A percentile compares a stretch with the other conserved stretches of the same genome.
Evolutionary conservation across 176 grass and related monocot genomes (phyloP).

Genomic region (Oryza meyeriana): DNA sequence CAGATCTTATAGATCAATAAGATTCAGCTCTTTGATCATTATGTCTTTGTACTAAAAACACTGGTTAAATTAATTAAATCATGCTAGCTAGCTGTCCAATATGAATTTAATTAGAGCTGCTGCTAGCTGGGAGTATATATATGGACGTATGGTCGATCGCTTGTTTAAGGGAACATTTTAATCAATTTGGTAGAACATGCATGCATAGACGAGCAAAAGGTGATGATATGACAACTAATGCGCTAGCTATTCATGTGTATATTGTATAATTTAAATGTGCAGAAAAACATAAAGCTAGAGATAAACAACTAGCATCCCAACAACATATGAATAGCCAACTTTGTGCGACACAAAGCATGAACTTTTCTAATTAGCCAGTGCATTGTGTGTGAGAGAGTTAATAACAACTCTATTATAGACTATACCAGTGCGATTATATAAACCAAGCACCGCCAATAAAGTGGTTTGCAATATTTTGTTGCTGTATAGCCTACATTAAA

Average conservation of each 20-base stretch:
- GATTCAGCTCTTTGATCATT: neutral
- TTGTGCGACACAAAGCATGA: slow-evolving; percentile 18
- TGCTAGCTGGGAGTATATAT: neutral
- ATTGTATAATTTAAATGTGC: neutral
- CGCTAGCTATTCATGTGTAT: neutral
- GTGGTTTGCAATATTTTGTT: neutral
- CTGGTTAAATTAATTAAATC: neutral
- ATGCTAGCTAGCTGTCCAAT: neutral
- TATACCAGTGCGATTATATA: slow-evolving; percentile 9
- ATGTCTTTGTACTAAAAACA: slow-evolving; percentile 1
- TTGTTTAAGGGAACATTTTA: neutral
- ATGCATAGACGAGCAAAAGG: slow-evolving; percentile 11
- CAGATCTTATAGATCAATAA: neutral
- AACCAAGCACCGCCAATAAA: neutral
- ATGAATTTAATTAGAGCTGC: neutral
- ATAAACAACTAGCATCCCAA: neutral
- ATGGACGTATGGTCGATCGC: neutral
- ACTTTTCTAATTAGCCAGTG: slow-evolving; percentile 12
- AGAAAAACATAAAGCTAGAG: neutral
- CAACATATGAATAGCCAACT: slow-evolving; percentile 2
- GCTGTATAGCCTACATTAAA: neutral
- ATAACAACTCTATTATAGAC: neutral
- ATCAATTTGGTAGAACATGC: slow-evolving; percentile 17
- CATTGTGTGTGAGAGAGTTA: neutral
- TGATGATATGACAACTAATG: slow-evolving; percentile 4